A percentile compares a stretch with the other conserved stretches of the same genome.
Conservation (phyloP, 2,329 filamentous ascomycete species). For the Verticillium dahliae region DNA sequence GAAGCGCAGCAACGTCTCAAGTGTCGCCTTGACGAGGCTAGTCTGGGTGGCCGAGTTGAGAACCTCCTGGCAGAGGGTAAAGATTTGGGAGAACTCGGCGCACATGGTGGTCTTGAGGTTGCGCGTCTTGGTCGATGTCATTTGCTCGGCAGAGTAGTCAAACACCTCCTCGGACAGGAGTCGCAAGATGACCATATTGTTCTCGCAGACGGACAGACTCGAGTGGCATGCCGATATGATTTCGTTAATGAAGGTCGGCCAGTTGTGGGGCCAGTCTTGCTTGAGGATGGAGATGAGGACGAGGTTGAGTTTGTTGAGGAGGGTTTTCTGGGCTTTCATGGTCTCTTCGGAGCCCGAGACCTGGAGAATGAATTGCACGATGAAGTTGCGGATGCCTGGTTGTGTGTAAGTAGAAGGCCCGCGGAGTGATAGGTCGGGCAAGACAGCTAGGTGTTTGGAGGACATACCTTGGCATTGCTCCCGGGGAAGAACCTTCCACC, state of each 20-base stretch:
- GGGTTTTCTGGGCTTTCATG: conserved; percentile 74
- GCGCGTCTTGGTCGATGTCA: conserved; percentile 96
- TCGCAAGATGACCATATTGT: conserved; percentile 98
- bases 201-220: conserved; percentile 95
- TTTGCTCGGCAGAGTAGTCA: conserved; percentile 96
- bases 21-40: conserved; percentile 88
- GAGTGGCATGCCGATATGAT: conserved; percentile 95
- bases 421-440: background rate
- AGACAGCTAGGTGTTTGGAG: conserved; percentile 19
- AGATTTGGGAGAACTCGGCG: conserved; percentile 96
- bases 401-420: background rate
- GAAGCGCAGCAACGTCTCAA: conserved; percentile 92
- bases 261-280: conserved; percentile 99
- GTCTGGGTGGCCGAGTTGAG: conserved; percentile 82
- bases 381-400: conserved; percentile 94
- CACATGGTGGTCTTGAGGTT: conserved; percentile 99
- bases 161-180: conserved; percentile 97
- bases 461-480: conserved; percentile 80
- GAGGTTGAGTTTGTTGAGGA: conserved; percentile 97
- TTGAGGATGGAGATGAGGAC: conserved; percentile 96
- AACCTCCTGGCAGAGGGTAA: conserved; percentile 94
- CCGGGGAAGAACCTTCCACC: conserved; percentile 95
- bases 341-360: conserved; percentile 86
- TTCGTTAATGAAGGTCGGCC: conserved; percentile 99
- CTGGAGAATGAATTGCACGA: conserved; percentile 97